Conservation (phyloP, 345 rosid genomes). For the Bruguiera sexangula region DNA sequence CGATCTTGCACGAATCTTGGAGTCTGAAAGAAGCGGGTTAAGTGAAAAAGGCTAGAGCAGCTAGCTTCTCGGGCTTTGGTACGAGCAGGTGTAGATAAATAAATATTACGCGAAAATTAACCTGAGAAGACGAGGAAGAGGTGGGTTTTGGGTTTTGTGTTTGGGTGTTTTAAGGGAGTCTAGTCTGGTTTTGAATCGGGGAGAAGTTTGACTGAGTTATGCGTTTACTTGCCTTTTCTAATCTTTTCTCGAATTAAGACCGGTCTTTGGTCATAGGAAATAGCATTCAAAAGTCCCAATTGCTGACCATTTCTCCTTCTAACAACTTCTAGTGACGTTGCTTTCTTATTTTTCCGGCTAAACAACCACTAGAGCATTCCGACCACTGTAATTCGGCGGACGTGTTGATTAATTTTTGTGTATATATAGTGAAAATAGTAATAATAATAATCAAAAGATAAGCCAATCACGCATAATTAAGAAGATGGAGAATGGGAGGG, state of each 20-base stretch:
- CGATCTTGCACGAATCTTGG: too few relatives aligned
- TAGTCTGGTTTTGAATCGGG: neutral
- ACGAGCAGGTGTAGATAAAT: neutral
- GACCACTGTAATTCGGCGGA: too few relatives aligned
- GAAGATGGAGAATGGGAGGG: too few relatives aligned
- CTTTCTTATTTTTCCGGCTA: too few relatives aligned
- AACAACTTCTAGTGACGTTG: too few relatives aligned
- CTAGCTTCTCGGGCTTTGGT: neutral
- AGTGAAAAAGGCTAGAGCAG: too few relatives aligned
- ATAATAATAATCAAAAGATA: too few relatives aligned
- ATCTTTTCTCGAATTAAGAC: neutral
- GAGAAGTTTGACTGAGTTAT: slow-evolving; percentile 14
- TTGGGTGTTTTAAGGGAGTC: neutral
- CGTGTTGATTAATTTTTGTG: too few relatives aligned
- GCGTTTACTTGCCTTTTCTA: neutral
- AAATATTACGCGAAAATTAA: neutral
- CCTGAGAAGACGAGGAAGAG: neutral
- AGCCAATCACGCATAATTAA: too few relatives aligned
- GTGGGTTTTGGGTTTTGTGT: neutral
- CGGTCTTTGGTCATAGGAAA: slow-evolving; percentile 22
- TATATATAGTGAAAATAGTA: too few relatives aligned
- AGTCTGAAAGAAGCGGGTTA: too few relatives aligned
- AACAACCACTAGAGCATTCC: too few relatives aligned
- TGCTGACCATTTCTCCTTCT: slow-evolving; percentile 19
- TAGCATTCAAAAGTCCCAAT: slow-evolving; percentile 9